Evolutionary conservation across 257 asterid species (phyloP).

Genomic region (Solanum peruvianum): DNA sequence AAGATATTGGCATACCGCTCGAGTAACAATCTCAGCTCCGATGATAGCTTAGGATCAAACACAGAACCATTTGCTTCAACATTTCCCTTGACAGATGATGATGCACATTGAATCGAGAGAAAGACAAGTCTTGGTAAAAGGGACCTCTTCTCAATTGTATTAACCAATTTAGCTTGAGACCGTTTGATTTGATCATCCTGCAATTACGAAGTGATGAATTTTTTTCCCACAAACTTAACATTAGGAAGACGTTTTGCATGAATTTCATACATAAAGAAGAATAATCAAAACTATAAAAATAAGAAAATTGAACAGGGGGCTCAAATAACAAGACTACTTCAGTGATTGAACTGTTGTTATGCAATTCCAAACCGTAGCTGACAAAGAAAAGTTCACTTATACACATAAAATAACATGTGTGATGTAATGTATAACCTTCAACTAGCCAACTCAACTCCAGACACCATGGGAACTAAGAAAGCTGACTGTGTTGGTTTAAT

Average conservation of each 20-base stretch:
- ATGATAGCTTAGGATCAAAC: constrained; percentile 44
- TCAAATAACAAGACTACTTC: background rate
- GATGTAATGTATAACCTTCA: background rate
- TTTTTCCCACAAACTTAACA: background rate
- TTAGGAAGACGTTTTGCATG: background rate
- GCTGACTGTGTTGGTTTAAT: background rate
- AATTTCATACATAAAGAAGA: background rate
- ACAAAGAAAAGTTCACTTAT: background rate
- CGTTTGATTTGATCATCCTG: constrained; percentile 46
- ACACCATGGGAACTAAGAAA: background rate
- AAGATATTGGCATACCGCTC: constrained; percentile 72
- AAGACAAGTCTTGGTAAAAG: constrained; percentile 83
- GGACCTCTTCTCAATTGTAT: constrained; percentile 71
- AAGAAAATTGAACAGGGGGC: background rate
- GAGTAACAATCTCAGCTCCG: constrained; percentile 65
- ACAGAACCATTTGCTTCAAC: constrained; percentile 57
- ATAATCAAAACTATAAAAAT: background rate
- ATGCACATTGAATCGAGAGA: constrained; percentile 69
- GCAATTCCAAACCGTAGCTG: background rate
- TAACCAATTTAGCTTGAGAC: constrained; percentile 36
- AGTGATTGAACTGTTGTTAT: background rate
- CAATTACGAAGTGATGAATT: background rate
- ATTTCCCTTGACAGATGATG: constrained; percentile 61
- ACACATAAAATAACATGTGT: background rate
- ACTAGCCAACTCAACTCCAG: background rate